Conservation (phyloP, 1,284 basidiomycete species). For the Ustilago lituana region DNA sequence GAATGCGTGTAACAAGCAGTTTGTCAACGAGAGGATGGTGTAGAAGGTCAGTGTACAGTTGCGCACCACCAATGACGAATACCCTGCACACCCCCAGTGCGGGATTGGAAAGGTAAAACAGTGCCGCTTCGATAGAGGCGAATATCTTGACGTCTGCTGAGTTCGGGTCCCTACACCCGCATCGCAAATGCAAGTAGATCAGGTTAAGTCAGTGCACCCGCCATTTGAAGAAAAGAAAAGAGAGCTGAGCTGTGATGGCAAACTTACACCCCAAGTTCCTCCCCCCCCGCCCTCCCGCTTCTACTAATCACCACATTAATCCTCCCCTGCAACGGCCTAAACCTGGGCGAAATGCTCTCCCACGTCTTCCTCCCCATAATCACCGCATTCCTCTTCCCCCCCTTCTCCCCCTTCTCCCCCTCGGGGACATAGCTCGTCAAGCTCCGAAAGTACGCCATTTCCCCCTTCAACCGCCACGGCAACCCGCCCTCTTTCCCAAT, state of each 20-base stretch:
- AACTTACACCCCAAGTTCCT: constrained; percentile 74
- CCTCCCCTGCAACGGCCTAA: constrained; percentile 81
- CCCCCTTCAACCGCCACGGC: constrained; percentile 88
- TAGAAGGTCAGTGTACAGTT: constrained; percentile 77
- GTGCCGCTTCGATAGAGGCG: constrained; percentile 23
- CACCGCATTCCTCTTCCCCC: constrained; percentile 75
- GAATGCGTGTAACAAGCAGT: constrained; percentile 81
- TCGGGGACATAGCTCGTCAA: constrained; percentile 74
- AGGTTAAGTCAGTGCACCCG: too few species aligned
- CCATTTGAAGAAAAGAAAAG: too few species aligned
- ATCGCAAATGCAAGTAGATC: background rate
- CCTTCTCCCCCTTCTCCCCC: constrained; percentile 3
- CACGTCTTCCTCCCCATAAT: constrained; percentile 98
- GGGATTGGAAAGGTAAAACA: constrained; percentile 8
- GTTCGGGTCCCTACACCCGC: constrained; percentile 49
- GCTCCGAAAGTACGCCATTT: constrained; percentile 91
- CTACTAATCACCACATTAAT: constrained; percentile 84
- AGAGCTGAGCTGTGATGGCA: too few species aligned
- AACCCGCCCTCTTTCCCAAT: constrained; percentile 81
- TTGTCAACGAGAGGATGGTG: constrained; percentile 15
- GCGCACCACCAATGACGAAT: constrained; percentile 91
- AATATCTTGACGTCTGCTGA: constrained; percentile 29
- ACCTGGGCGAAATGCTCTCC: constrained; percentile 93
- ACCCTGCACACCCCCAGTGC: constrained; percentile 51
- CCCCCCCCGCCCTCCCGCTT: constrained; percentile 66